Evolutionary conservation across 805 yeast genomes (phyloP).

Genomic region (Millerago galiae): DNA sequence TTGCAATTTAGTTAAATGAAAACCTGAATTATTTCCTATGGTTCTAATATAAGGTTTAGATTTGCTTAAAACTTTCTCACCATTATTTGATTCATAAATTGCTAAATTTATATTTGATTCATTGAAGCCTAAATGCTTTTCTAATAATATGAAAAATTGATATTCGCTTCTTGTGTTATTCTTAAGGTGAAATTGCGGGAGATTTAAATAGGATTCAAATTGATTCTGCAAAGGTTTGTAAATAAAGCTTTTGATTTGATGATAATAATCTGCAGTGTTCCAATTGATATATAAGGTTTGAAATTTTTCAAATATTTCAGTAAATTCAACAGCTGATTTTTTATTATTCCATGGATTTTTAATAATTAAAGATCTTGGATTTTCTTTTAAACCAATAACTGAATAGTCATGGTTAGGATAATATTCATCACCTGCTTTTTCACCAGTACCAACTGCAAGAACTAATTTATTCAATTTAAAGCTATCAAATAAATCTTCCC

Average conservation of each 20-base stretch:
- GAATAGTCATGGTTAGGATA: conserved; percentile 69
- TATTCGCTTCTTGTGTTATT: conserved; percentile 26
- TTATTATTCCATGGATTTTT: conserved; percentile 41
- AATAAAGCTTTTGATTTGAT: conserved; percentile 24
- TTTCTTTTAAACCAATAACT: conserved; percentile 33
- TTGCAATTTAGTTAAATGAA: conserved; percentile 29
- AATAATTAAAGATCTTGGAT: conserved; percentile 21
- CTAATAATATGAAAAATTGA: conserved; percentile 43
- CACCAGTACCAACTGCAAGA: conserved; percentile 67
- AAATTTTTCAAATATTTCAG: conserved; percentile 33
- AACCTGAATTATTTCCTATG: conserved; percentile 32
- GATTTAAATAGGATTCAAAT: conserved; percentile 17
- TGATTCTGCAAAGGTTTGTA: conserved; percentile 16
- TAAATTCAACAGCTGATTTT: conserved; percentile 15
- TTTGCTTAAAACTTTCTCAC: conserved; percentile 26
- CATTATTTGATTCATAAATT: conserved; percentile 22
- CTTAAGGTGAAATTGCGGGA: conserved; percentile 39
- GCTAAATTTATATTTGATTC: conserved; percentile 21
- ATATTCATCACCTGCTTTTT: conserved; percentile 30
- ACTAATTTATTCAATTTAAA: conserved; percentile 34
- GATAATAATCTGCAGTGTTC: conserved; percentile 33
- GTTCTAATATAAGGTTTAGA: conserved; percentile 4
- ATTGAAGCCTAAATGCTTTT: conserved; percentile 34
- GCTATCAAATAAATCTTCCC: conserved; percentile 28
- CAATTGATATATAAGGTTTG: conserved; percentile 59